These are phyloP conservation scores for Linnemannia hyalina DNA, from an alignment of 192 early-diverging fungal species.

Conservation along the genomic window DNA sequence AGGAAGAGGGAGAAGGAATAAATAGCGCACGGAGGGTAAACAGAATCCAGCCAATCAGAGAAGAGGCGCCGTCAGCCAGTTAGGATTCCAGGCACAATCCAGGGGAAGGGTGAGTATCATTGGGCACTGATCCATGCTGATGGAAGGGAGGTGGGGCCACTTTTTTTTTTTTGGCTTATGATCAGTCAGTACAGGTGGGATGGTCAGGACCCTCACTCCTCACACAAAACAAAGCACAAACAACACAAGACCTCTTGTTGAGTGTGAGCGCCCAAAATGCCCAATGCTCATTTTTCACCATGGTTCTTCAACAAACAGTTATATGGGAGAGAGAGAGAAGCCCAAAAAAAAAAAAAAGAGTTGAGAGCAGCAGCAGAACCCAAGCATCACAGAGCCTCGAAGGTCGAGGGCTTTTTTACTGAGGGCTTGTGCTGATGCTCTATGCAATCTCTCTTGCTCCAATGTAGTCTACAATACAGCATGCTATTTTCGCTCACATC, in stretches of 20 bases:
- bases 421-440: conserved; percentile 5
- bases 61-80: background rate
- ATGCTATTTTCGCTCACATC: no score
- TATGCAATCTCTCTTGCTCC: no score
- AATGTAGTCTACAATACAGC: no score
- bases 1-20: background rate
- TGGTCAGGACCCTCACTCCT: no score
- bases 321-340: background rate
- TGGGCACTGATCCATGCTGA: background rate
- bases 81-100: background rate
- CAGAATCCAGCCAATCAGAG: conserved; percentile 2
- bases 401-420: background rate
- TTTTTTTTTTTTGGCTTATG: background rate
- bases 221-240: no score
- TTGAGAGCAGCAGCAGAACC: background rate
- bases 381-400: background rate
- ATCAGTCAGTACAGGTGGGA: background rate
- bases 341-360: background rate
- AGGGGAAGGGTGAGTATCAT: background rate
- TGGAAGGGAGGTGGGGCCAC: background rate
- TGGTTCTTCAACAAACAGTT: background rate
- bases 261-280: no score
- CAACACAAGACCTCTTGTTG: no score
- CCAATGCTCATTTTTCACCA: no score
- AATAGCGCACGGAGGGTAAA: background rate